A percentile compares a stretch with the other conserved stretches of the same genome.
These are phyloP conservation scores for Anthracocystis setariae DNA, from an alignment of 1,284 basidiomycete genomes.

Conservation along the genomic window DNA sequence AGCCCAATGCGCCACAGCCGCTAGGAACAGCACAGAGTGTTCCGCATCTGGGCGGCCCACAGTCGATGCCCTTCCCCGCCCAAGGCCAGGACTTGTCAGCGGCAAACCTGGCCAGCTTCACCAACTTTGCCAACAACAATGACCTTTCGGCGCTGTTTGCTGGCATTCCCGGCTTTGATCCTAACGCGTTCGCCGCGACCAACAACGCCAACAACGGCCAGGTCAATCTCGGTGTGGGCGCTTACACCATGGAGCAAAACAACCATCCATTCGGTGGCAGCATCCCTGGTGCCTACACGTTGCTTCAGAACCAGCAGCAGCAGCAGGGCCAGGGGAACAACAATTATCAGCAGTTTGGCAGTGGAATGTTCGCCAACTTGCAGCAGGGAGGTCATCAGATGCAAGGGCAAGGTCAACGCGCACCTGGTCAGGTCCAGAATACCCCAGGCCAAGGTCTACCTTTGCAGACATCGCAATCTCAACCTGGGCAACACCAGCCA, in stretches of 20 bases:
- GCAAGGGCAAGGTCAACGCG: constrained; percentile 24
- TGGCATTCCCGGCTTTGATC: constrained; percentile 35
- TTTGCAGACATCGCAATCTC: constrained; percentile 14
- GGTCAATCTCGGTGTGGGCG: constrained; percentile 31
- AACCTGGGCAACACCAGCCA: constrained; percentile 5
- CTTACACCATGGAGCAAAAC: constrained; percentile 41
- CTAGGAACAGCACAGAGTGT: constrained; percentile 47
- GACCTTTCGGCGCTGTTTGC: constrained; percentile 47
- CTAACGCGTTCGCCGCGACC: constrained; percentile 21
- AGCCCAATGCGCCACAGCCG: constrained; percentile 42
- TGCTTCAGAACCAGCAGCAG: constrained; percentile 43
- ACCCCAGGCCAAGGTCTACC: constrained; percentile 13
- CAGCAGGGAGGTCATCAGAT: constrained; percentile 28
- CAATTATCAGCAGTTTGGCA: constrained; percentile 16
- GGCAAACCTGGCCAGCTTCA: constrained; percentile 31
- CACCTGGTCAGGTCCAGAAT: constrained; percentile 12
- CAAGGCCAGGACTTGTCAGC: constrained; percentile 18
- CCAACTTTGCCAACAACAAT: constrained; percentile 28
- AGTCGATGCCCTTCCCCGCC: constrained; percentile 58
- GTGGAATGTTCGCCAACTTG: constrained; percentile 16
- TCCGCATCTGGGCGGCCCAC: constrained; percentile 56
- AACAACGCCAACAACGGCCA: constrained; percentile 30
- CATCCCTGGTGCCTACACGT: constrained; percentile 54
- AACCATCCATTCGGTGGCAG: constrained; percentile 55
- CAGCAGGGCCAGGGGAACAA: constrained; percentile 21